phyloP scores from a whole-genome alignment of 495 filamentous ascomycete genomes.

The Podospora sp. region DNA sequence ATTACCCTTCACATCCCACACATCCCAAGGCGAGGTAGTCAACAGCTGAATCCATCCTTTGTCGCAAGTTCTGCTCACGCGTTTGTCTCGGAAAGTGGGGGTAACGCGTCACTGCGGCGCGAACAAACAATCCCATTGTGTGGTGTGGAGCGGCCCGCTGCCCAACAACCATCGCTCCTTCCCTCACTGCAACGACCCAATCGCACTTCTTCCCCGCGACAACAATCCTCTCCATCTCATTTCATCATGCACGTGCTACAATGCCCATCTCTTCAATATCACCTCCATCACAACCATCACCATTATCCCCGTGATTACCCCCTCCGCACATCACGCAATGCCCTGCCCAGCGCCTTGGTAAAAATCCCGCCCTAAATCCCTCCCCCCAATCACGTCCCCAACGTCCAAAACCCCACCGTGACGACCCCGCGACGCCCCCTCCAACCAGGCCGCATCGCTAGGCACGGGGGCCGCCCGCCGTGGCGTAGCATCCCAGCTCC shows the following conservation, averaged over 20 bases:
- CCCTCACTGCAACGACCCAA: background rate
- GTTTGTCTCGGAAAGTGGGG: background rate
- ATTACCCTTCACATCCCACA: no score
- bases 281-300: background rate
- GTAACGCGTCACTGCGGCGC: background rate
- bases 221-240: background rate
- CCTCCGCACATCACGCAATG: background rate
- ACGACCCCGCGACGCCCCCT: background rate
- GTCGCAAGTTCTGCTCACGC: background rate
- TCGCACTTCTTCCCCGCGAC: background rate
- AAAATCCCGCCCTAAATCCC: background rate
- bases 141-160: background rate
- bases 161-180: background rate
- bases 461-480: background rate
- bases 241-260: background rate
- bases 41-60: background rate
- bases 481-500: background rate
- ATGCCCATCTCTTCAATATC: background rate
- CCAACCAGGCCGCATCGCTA: background rate
- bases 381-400: background rate
- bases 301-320: no score
- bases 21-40: no score
- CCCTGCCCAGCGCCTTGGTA: no score
- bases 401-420: no score
- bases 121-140: background rate